These are phyloP conservation scores for Teunomyces pallodes DNA, from an alignment of 805 yeast genomes.

Conservation along the genomic window DNA sequence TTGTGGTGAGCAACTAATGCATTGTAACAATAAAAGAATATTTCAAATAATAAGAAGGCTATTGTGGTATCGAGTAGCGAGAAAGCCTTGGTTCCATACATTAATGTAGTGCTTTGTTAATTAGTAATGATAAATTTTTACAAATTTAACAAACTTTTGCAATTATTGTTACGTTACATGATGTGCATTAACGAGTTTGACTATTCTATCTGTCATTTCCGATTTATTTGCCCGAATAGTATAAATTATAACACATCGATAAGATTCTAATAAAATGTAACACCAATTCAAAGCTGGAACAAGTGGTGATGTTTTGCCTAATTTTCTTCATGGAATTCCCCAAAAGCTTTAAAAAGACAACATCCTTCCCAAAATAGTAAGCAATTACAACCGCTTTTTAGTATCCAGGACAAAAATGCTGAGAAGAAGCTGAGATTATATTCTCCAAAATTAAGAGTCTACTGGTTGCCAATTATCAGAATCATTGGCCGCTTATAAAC, in stretches of 20 bases:
- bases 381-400: background rate
- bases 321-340: background rate
- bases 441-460: background rate
- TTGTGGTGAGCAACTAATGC: background rate
- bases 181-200: background rate
- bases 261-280: background rate
- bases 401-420: background rate
- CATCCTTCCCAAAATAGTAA: conserved; percentile 2
- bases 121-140: background rate
- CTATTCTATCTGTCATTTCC: background rate
- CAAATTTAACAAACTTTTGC: background rate
- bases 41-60: background rate
- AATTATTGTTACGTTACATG: background rate
- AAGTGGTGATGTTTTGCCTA: background rate
- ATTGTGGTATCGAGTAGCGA: background rate
- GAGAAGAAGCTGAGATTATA: background rate
- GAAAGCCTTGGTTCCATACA: background rate
- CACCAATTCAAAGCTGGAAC: background rate
- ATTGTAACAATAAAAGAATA: conserved; percentile 1
- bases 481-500: no score
- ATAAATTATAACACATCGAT: background rate
- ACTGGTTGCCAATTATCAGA: no score
- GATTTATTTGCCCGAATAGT: background rate
- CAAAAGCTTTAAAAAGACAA: background rate
- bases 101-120: background rate